Percentiles rank a stretch among this genome's conserved stretches.
Evolutionary conservation across 139 green algal species (phyloP).

Genomic region (Chlorella vulgaris): DNA sequence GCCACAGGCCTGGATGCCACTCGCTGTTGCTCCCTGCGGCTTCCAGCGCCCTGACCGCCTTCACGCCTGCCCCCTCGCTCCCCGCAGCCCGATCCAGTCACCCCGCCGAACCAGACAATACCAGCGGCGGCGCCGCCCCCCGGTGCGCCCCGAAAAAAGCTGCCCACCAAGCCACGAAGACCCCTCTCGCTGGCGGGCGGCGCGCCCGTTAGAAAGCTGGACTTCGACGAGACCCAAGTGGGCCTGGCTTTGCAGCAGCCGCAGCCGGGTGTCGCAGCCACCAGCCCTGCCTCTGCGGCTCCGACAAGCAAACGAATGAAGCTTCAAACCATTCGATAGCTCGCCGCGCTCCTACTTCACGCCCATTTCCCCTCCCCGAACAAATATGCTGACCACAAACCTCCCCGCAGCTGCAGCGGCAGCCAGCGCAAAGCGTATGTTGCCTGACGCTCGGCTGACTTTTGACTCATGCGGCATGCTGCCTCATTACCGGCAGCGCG

Average conservation of each 20-base stretch:
- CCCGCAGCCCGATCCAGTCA: conserved; percentile 11
- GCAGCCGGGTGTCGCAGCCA: neutral
- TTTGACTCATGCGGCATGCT: no score
- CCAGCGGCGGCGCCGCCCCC: neutral
- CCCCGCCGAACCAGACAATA: conserved; percentile 11
- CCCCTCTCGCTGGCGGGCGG: neutral
- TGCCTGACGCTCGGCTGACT: no score
- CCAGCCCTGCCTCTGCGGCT: neutral
- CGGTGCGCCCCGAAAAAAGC: conserved; percentile 12
- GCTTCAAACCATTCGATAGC: no score
- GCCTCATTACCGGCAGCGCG: no score
- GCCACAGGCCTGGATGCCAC: neutral
- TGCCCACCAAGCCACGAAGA: neutral
- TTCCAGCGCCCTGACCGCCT: no score
- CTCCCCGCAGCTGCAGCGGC: no score
- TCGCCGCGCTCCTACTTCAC: no score
- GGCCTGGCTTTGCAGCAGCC: neutral
- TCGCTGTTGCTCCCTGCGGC: neutral
- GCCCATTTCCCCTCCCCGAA: no score
- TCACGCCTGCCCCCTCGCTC: no score
- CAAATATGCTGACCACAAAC: no score
- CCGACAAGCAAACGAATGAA: neutral
- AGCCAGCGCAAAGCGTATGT: no score
- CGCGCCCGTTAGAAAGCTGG: conserved; percentile 33
- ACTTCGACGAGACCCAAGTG: conserved; percentile 19